These are phyloP conservation scores for Monosporascus sp. DNA, from an alignment of 2,329 filamentous ascomycete genomes.

Conservation along the genomic window DNA sequence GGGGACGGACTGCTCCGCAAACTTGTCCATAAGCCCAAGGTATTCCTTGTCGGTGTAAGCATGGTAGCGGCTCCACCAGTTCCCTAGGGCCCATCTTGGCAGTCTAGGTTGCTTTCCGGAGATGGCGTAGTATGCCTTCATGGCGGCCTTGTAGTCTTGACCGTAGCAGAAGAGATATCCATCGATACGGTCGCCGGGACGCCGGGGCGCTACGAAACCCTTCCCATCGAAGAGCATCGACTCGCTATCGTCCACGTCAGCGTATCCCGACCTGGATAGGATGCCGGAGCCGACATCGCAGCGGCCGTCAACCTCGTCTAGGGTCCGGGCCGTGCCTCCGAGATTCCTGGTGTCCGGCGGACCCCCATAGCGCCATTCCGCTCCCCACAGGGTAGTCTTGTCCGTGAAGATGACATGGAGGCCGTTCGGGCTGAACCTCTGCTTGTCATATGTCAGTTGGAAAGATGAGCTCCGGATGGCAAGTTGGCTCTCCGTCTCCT, in stretches of 20 bases:
- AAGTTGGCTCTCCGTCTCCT: constrained; percentile 39
- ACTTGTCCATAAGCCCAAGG: constrained; percentile 51
- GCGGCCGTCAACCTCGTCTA: constrained; percentile 49
- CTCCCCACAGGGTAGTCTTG: constrained; percentile 33
- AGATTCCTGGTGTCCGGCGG: constrained; percentile 15
- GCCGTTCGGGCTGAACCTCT: constrained; percentile 46
- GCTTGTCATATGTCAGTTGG: constrained; percentile 54
- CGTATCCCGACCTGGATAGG: constrained; percentile 44
- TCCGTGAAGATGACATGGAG: constrained; percentile 40
- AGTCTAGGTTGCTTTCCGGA: constrained; percentile 51
- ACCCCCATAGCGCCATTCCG: constrained; percentile 46
- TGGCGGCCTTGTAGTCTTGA: constrained; percentile 48
- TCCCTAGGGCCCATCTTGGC: constrained; percentile 54
- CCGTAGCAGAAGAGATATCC: constrained; percentile 58
- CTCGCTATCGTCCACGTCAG: constrained; percentile 47
- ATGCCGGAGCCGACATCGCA: constrained; percentile 45
- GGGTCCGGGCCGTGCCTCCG: constrained; percentile 46
- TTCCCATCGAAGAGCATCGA: constrained; percentile 52
- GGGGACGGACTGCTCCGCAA: constrained; percentile 45
- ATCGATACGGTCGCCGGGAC: constrained; percentile 44
- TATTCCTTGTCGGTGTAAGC: constrained; percentile 52
- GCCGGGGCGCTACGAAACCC: constrained; percentile 46
- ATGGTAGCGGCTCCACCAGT: constrained; percentile 63
- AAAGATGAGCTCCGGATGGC: constrained; percentile 52
- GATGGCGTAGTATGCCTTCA: constrained; percentile 49